Conservation (phyloP, 164 flowering plant genomes). For the Chimonanthus praecox region DNA sequence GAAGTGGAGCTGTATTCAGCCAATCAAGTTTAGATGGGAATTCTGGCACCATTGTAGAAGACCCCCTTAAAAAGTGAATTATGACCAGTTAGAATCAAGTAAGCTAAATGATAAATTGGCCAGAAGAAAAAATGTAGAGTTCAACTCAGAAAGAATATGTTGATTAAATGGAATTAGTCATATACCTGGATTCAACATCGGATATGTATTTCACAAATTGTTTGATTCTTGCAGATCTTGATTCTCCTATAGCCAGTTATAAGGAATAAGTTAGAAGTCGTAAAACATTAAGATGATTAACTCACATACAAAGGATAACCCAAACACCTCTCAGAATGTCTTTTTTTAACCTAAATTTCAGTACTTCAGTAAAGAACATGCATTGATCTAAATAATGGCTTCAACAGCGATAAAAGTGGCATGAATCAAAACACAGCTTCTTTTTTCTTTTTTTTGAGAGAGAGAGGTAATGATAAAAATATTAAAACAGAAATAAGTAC, state of each 20-base stretch:
- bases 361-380: background rate
- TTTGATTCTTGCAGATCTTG: conserved; percentile 46
- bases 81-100: background rate
- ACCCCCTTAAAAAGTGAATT: conserved; percentile 40
- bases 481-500: too few species aligned
- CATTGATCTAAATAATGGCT: too few species aligned
- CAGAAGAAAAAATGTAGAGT: background rate
- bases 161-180: background rate
- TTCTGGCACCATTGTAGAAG: conserved; percentile 65
- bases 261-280: background rate
- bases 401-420: background rate
- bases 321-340: background rate
- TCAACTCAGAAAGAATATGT: background rate
- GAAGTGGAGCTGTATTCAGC: conserved; percentile 88
- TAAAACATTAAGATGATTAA: conserved; percentile 1
- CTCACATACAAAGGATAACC: background rate
- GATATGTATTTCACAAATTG: conserved; percentile 80
- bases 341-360: background rate
- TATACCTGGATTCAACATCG: conserved; percentile 67
- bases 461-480: too few species aligned
- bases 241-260: conserved; percentile 35
- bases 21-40: conserved; percentile 92
- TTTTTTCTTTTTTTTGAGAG: too few species aligned
- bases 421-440: background rate
- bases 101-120: too few species aligned